Conservation (phyloP, 768 basidiomycete species). For the Naganishia vishniacii region DNA sequence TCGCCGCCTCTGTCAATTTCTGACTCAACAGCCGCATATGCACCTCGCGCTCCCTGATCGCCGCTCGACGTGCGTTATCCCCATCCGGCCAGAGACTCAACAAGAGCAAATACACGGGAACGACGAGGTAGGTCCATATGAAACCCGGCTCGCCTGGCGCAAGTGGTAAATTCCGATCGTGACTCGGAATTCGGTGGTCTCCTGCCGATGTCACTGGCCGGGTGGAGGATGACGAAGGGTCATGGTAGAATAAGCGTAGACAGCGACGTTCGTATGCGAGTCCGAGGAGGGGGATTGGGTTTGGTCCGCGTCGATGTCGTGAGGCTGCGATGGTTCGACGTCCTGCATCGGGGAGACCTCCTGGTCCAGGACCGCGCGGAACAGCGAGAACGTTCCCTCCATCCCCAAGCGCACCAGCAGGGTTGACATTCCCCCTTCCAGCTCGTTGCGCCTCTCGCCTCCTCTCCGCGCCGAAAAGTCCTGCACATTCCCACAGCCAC, state of each 20-base stretch:
- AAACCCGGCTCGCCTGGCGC: background rate
- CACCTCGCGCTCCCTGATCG: slow-evolving; percentile 21
- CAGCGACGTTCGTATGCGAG: slow-evolving; percentile 14
- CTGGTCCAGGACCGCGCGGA: background rate
- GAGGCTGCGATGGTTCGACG: background rate
- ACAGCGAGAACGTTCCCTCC: background rate
- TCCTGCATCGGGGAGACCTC: background rate
- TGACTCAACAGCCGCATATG: slow-evolving; percentile 21
- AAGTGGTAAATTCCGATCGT: slow-evolving; percentile 1
- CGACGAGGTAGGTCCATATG: slow-evolving; percentile 8
- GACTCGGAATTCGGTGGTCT: slow-evolving; percentile 4
- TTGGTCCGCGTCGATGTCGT: background rate
- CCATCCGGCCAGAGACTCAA: slow-evolving; percentile 3
- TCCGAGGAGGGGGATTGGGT: background rate
- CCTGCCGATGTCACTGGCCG: background rate
- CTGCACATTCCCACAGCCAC: slow-evolving; percentile 22
- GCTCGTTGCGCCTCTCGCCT: background rate
- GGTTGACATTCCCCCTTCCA: slow-evolving; percentile 10
- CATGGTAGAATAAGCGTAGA: slow-evolving; percentile 21
- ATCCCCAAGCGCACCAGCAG: too few species aligned
- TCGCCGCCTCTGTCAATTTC: slow-evolving; percentile 13
- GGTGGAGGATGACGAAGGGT: background rate
- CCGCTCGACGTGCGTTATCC: background rate
- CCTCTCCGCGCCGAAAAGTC: background rate
- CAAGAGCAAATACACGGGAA: slow-evolving; percentile 9